Percentiles rank a stretch among this genome's conserved stretches.
Evolutionary conservation across 768 basidiomycete genomes (phyloP).

Genomic region (Podaxis rugospora): DNA sequence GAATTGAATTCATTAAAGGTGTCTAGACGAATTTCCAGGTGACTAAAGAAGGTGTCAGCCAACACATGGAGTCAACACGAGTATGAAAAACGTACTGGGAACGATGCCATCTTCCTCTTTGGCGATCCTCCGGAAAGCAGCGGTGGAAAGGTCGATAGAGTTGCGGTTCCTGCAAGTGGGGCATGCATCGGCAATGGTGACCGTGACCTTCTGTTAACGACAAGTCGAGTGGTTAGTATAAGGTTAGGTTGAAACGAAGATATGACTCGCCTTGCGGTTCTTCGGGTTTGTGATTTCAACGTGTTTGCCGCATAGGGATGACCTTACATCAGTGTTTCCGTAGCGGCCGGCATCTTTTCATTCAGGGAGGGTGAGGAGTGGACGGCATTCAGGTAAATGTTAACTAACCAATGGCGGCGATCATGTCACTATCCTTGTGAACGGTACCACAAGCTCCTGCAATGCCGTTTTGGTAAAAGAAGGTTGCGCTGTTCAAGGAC

Average conservation of each 20-base stretch:
- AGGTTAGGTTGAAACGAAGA: background rate
- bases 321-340: constrained; percentile 40
- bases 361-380: constrained; percentile 4
- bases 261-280: constrained; percentile 41
- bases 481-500: constrained; percentile 47
- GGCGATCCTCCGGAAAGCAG: constrained; percentile 61
- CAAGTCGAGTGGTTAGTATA: constrained; percentile 1
- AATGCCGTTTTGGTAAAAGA: constrained; percentile 64
- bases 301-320: constrained; percentile 59
- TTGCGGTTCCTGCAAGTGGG: constrained; percentile 65
- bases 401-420: constrained; percentile 61
- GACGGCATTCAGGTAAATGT: constrained; percentile 10
- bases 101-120: constrained; percentile 46
- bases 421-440: constrained; percentile 49
- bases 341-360: constrained; percentile 46
- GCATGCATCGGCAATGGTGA: constrained; percentile 75
- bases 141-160: constrained; percentile 72
- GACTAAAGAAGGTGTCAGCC: constrained; percentile 24
- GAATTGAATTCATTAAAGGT: constrained; percentile 28
- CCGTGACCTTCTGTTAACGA: constrained; percentile 40
- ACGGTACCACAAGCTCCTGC: constrained; percentile 77
- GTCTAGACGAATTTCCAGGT: constrained; percentile 32
- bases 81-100: constrained; percentile 39
- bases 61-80: background rate
- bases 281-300: constrained; percentile 61